phyloP scores from a whole-genome alignment of 768 basidiomycete genomes.

The Amylocystis lapponica region DNA sequence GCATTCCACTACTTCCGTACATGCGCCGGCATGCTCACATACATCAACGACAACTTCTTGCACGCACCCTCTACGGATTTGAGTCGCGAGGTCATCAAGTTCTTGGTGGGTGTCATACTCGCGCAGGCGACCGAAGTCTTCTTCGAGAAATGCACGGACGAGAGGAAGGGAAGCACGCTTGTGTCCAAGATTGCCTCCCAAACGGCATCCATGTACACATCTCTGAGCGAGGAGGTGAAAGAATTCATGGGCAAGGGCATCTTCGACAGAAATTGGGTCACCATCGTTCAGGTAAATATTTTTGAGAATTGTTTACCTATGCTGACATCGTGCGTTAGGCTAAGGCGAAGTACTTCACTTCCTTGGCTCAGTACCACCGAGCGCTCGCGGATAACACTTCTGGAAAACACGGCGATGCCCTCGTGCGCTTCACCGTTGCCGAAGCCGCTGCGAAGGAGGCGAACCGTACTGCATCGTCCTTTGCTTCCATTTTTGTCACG shows the following conservation, averaged over 20 bases:
- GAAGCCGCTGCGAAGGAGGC: conserved; percentile 84
- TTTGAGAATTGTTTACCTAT: conserved; percentile 1
- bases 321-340: conserved; percentile 50
- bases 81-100: conserved; percentile 90
- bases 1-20: conserved; percentile 89
- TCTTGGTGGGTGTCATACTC: conserved; percentile 79
- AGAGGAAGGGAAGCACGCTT: conserved; percentile 79
- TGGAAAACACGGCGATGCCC: conserved; percentile 80
- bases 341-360: conserved; percentile 87
- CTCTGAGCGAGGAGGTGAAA: conserved; percentile 87
- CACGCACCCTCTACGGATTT: conserved; percentile 97
- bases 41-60: conserved; percentile 99
- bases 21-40: conserved; percentile 93
- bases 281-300: conserved; percentile 63
- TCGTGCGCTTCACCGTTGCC: conserved; percentile 73
- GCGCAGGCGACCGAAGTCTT: conserved; percentile 97
- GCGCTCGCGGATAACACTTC: conserved; percentile 69
- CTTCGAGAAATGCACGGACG: conserved; percentile 89
- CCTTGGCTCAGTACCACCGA: conserved; percentile 84
- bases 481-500: conserved; percentile 65
- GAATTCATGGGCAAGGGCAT: conserved; percentile 97
- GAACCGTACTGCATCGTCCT: conserved; percentile 56
- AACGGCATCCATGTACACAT: conserved; percentile 72
- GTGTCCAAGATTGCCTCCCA: conserved; percentile 83
- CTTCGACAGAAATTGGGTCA: conserved; percentile 92